Conservation (phyloP, 1,284 basidiomycete species). For the Wallemia hederae region DNA sequence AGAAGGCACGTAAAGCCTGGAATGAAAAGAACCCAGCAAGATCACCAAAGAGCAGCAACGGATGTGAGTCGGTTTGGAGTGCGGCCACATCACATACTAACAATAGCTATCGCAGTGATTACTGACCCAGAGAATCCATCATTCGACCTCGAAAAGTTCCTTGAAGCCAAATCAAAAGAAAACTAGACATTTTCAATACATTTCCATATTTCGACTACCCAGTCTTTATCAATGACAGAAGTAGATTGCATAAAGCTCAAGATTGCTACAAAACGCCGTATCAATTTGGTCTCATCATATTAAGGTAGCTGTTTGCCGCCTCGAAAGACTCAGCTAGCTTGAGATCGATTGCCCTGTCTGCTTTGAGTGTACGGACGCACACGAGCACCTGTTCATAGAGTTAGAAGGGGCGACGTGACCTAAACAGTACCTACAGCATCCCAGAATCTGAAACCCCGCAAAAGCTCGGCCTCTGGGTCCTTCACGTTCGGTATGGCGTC, state of each 20-base stretch:
- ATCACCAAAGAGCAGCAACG: conserved; percentile 5
- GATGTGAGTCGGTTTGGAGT: conserved; percentile 25
- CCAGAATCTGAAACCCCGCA: conserved; percentile 94
- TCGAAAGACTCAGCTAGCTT: conserved; percentile 83
- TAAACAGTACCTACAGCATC: conserved; percentile 41
- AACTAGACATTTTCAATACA: conserved; percentile 1
- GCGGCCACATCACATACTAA: not conserved
- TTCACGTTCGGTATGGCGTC: conserved; percentile 78
- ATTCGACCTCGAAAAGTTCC: conserved; percentile 84
- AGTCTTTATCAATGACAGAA: not conserved
- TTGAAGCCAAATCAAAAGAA: conserved; percentile 19
- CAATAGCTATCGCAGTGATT: conserved; percentile 28
- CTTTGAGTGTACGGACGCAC: conserved; percentile 56
- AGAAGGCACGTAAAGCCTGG: conserved; percentile 73
- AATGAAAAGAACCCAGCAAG: conserved; percentile 19
- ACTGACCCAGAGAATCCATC: conserved; percentile 79
- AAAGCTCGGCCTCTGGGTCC: conserved; percentile 55
- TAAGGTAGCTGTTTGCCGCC: conserved; percentile 70
- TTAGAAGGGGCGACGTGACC: not conserved
- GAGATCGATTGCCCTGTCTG: conserved; percentile 40
- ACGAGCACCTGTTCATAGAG: conserved; percentile 33
- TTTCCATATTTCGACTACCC: not conserved
- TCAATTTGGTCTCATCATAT: conserved; percentile 8
- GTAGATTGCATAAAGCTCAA: not conserved
- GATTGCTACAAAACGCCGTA: no score